Percentiles rank a stretch among this genome's conserved stretches.
Conservation (phyloP, 306 rosid genomes). For the Mimosa bimucronata region DNA sequence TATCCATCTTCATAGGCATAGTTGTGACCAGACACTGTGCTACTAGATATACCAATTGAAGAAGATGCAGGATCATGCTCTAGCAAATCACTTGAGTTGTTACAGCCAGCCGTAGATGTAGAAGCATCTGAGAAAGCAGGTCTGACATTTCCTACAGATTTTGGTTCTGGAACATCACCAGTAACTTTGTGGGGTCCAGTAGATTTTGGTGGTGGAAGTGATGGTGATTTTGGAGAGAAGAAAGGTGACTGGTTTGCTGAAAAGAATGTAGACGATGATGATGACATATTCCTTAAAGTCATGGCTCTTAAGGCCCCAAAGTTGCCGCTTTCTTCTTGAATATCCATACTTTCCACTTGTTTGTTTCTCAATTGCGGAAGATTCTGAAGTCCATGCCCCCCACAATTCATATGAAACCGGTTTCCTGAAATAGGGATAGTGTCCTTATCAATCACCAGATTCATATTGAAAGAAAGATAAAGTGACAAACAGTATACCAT, state of each 20-base stretch:
- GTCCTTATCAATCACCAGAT: conserved; percentile 31
- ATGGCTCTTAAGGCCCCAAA: conserved; percentile 56
- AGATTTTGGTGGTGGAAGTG: conserved; percentile 59
- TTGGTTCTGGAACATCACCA: conserved; percentile 53
- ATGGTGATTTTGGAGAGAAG: conserved; percentile 79
- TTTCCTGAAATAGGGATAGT: conserved; percentile 44
- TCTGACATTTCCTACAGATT: conserved; percentile 40
- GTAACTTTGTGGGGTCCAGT: conserved; percentile 45
- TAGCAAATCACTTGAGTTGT: conserved; percentile 51
- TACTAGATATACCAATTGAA: conserved; percentile 60
- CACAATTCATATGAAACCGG: conserved; percentile 11
- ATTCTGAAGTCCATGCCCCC: conserved; percentile 43
- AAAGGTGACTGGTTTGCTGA: conserved; percentile 91
- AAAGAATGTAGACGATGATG: conserved; percentile 78
- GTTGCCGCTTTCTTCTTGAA: conserved; percentile 68
- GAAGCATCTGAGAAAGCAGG: conserved; percentile 39
- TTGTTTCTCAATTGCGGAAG: conserved; percentile 35
- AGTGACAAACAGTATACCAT: too few relatives aligned
- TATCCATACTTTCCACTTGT: conserved; percentile 56
- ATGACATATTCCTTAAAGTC: conserved; percentile 69
- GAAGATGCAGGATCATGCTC: conserved; percentile 61
- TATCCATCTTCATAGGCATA: conserved; percentile 38
- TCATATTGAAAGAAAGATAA: not conserved
- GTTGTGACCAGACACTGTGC: conserved; percentile 59
- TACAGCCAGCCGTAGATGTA: conserved; percentile 48